Percentiles rank a stretch among this genome's conserved stretches.
Evolutionary conservation across 2,329 filamentous ascomycete species (phyloP).

Genomic region (Phyllosticta capitalensis): DNA sequence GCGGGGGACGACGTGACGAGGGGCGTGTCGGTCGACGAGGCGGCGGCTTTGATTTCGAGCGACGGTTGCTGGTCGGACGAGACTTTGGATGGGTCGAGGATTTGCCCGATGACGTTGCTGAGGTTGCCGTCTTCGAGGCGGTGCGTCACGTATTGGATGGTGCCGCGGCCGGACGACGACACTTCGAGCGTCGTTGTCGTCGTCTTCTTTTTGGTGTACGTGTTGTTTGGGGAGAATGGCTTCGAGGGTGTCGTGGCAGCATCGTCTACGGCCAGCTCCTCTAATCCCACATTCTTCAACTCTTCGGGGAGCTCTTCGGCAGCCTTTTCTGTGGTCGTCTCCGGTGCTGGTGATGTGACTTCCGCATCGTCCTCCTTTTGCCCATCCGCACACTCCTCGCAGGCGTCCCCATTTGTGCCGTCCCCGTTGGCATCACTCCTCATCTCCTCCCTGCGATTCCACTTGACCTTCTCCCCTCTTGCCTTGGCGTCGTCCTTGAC

Average conservation of each 20-base stretch:
- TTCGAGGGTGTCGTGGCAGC: neutral
- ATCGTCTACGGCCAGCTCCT: neutral
- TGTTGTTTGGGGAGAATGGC: neutral
- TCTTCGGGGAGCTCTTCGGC: neutral
- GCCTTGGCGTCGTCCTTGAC: slow-evolving; percentile 17
- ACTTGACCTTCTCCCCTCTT: slow-evolving; percentile 35
- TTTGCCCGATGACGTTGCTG: slow-evolving; percentile 53
- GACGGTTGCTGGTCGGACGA: slow-evolving; percentile 19
- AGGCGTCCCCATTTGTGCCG: neutral
- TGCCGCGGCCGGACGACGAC: slow-evolving; percentile 53
- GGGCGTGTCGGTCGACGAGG: slow-evolving; percentile 16
- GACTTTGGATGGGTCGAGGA: slow-evolving; percentile 38
- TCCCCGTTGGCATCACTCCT: slow-evolving; percentile 12
- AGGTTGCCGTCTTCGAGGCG: slow-evolving; percentile 65
- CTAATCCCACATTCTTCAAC: neutral
- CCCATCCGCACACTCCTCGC: slow-evolving; percentile 3
- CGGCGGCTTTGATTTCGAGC: slow-evolving; percentile 14
- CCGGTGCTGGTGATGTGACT: neutral
- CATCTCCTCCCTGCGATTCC: slow-evolving; percentile 20
- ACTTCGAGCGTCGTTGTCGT: slow-evolving; percentile 23
- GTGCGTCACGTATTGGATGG: slow-evolving; percentile 70
- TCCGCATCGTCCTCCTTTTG: neutral
- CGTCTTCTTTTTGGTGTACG: slow-evolving; percentile 13
- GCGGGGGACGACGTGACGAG: slow-evolving; percentile 19
- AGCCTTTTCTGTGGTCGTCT: neutral